Evolutionary conservation across 257 asterid genomes (phyloP), one percentile per base, ranked within the genome.

Genomic region (Fraxinus pennsylvanica): DNA sequence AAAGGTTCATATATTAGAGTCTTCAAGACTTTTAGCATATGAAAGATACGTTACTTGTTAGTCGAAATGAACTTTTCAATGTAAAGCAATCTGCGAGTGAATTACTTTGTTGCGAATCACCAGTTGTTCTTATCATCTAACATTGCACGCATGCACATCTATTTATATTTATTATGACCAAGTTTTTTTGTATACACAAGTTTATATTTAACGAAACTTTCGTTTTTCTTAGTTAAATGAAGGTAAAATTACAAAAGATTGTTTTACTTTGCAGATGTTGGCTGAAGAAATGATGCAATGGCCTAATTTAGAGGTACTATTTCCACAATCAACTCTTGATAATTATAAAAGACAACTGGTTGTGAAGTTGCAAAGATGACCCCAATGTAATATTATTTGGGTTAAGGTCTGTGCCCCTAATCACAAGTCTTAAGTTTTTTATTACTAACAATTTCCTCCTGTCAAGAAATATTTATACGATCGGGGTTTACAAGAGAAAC

Each of bases 231-330:
- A 91, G 97, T 89, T 94, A 78, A 93, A 93, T 79, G 95, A 93
- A 80, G 98, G 97, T 21, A 82, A 89, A 81, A 85, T 93, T 71
- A 98, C 99, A 3, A 76, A 86, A 81, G 72, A 95, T 74, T 85
- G 87, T 45, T 80, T 83, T n/a, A 91, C 96, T 68, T 85, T 95
- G 86, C 88, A 74, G 78, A 85, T 95, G 96, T 90, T 95, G 12
- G 97, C 97, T 7, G 96, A 93, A 84, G 98, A 95, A 81, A 87
- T 93, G 94, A 81, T 70, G 78, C 85, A 92, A 78, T 95, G 99
- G 98, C 99, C 98, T 30, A 88, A 95, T 81, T 84, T 93, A 78
- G 98, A 95, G 92, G 98, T 92, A 80, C 54, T 61, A 72, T 21
- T 61, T 71, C 61, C 72, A 47, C 67, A 13, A 22, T 41, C 59